Conservation (phyloP, 2,329 filamentous ascomycete species). For the Polytolypa hystricis region DNA sequence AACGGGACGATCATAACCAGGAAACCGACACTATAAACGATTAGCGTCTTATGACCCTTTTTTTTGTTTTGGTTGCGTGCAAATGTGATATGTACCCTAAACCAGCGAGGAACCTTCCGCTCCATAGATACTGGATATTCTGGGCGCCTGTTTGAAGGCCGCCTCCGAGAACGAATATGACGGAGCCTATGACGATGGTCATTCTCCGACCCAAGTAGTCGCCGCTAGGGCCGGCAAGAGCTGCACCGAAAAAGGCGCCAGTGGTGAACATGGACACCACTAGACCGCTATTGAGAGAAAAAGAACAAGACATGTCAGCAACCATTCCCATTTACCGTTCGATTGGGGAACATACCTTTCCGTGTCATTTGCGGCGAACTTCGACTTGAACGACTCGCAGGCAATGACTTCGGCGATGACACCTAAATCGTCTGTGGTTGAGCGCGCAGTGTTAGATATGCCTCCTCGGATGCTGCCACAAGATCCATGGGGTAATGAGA, state of each 20-base stretch:
- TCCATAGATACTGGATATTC: constrained; percentile 51
- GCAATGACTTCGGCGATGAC: constrained; percentile 48
- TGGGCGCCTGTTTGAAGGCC: constrained; percentile 60
- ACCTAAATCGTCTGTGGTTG: constrained; percentile 41
- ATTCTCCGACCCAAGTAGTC: constrained; percentile 56
- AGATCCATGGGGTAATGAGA: background rate
- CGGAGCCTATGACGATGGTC: constrained; percentile 61
- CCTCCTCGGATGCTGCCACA: background rate
- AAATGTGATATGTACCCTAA: constrained; percentile 45
- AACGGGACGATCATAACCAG: constrained; percentile 56
- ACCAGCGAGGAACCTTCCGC: constrained; percentile 59
- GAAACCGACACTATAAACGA: constrained; percentile 41
- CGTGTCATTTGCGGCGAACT: constrained; percentile 22
- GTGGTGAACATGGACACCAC: constrained; percentile 70
- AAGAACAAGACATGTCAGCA: background rate
- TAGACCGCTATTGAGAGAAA: constrained; percentile 41
- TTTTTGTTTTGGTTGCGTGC: too few species aligned
- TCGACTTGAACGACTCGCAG: constrained; percentile 24
- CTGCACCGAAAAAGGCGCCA: constrained; percentile 61
- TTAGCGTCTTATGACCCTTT: too few species aligned
- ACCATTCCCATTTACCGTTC: constrained; percentile 8
- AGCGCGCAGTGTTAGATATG: background rate
- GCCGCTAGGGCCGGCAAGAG: constrained; percentile 50
- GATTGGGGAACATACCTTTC: constrained; percentile 21
- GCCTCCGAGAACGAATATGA: constrained; percentile 63